Base-by-base conservation (phyloP, 139 green algal genomes). In the Chlamydomonas sp. region DNA sequence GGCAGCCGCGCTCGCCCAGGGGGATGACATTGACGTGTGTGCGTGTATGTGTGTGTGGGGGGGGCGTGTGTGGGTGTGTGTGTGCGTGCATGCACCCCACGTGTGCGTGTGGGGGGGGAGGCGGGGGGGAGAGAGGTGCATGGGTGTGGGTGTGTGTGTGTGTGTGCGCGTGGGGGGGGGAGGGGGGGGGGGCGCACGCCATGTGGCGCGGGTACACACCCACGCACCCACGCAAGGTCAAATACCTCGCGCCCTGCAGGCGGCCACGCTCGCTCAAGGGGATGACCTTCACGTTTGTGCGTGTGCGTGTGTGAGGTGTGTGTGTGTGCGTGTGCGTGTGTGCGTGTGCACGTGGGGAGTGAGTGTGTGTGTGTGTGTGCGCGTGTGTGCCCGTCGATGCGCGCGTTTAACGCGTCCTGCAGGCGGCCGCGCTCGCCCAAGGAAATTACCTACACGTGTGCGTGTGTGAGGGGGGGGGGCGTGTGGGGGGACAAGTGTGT, bases 21-120 rank as follows among this genome's bases (percentile, higher is more conserved):
- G 91, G 87, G 2, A 96, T 90, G 29, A 92, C 49, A 54, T 13
- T 13, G 43, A 54, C 43, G 43, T 54, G 13, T 54, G 16, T 54
- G 43, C 20, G 43, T 54, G 13, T 20, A 54, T 54, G 43, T 13
- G 20, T 54, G 43, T 26, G 13, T 20, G 43, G 43, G 20, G 13
- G 20, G 43, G 43, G 13, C 16, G 43, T 54, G 20, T 20, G 16
- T 54, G 43, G 43, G 20, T 54, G 43, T 54, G 43, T 54, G 43
- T 54, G 43, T 13, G 13, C 20, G 20, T 54, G 43, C 13, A 54
- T 54, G n/a, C n/a, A n/a, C n/a, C n/a, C n/a, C 43, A 26, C 20
- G 43, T 54, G 13, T 13, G 13, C 43, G 43, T 54, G 20, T 13
- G 43, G 16, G 43, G 13, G 43, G 43, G 43, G 13, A 20, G n/a